Percentiles rank a stretch among this genome's conserved stretches.
phyloP scores from a whole-genome alignment of 163 green algal species.

The Prototheca stagnorum region DNA sequence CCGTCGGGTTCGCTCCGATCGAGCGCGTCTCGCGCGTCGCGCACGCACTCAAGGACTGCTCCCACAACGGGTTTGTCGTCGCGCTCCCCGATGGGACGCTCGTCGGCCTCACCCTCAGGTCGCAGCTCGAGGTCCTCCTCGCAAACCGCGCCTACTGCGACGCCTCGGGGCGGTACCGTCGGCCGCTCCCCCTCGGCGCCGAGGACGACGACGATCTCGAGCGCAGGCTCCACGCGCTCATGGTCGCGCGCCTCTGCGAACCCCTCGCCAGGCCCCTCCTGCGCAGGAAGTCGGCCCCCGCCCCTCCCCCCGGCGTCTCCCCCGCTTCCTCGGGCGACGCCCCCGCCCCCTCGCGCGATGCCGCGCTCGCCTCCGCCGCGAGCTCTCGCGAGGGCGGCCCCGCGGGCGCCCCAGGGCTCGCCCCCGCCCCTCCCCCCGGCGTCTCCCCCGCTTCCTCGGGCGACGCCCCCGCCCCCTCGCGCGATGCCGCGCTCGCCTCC shows the following conservation, averaged over 20 bases:
- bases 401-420: not conserved
- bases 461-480: not conserved
- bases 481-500: not conserved
- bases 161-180: slow-evolving; percentile 32
- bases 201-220: slow-evolving; percentile 10
- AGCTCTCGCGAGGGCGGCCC: not conserved
- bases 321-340: too few species aligned
- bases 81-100: slow-evolving; percentile 21
- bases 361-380: not conserved
- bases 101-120: slow-evolving; percentile 63
- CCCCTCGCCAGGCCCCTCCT: too few species aligned
- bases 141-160: slow-evolving; percentile 47
- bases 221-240: slow-evolving; percentile 45
- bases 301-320: too few species aligned
- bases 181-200: not conserved
- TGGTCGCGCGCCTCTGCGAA: slow-evolving; percentile 24
- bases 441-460: too few species aligned
- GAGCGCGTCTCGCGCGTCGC: slow-evolving; percentile 37
- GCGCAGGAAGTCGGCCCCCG: too few species aligned
- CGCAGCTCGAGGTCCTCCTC: slow-evolving; percentile 60
- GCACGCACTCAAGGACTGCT: slow-evolving; percentile 38
- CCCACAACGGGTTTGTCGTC: slow-evolving; percentile 43
- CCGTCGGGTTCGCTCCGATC: slow-evolving; percentile 20
- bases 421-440: not conserved
- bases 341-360: not conserved